Evolutionary conservation across 129 eudicot genomes (phyloP).

Genomic region (Arctium minus): DNA sequence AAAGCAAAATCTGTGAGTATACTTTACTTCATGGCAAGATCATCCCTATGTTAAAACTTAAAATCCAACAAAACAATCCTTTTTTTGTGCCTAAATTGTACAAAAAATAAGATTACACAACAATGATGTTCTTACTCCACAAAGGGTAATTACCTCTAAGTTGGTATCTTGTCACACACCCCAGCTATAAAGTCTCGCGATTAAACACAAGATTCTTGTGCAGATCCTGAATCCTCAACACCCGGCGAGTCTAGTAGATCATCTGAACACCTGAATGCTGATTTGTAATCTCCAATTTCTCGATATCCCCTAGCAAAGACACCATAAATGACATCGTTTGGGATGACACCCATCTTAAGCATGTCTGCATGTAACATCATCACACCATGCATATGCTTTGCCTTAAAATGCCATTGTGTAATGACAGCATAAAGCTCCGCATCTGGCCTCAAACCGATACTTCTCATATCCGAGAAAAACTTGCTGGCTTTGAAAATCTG

Average conservation of each 20-base stretch:
- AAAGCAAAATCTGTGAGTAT: background rate
- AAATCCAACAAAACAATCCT: background rate
- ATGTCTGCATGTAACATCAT: conserved; percentile 87
- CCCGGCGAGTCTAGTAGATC: conserved; percentile 19
- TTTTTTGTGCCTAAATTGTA: conserved; percentile 6
- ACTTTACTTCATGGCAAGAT: background rate
- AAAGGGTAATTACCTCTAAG: background rate
- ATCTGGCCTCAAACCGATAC: conserved; percentile 52
- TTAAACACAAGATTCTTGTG: conserved; percentile 3
- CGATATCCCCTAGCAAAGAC: conserved; percentile 49
- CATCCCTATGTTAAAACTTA: background rate
- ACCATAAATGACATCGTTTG: conserved; percentile 37
- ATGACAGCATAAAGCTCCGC: conserved; percentile 43
- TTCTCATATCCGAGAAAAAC: conserved; percentile 72
- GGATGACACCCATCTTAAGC: conserved; percentile 62
- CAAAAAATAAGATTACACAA: conserved; percentile 6
- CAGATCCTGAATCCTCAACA: conserved; percentile 9
- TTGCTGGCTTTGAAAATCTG: conserved; percentile 56
- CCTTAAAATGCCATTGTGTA: conserved; percentile 41
- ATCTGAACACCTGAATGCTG: conserved; percentile 46
- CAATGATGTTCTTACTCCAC: background rate
- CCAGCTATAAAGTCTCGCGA: background rate
- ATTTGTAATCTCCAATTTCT: conserved; percentile 44
- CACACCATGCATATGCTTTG: conserved; percentile 36
- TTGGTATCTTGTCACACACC: background rate